These are phyloP conservation scores for Acacia melanoxylon DNA, from an alignment of 306 rosid genomes.

Conservation along the genomic window DNA sequence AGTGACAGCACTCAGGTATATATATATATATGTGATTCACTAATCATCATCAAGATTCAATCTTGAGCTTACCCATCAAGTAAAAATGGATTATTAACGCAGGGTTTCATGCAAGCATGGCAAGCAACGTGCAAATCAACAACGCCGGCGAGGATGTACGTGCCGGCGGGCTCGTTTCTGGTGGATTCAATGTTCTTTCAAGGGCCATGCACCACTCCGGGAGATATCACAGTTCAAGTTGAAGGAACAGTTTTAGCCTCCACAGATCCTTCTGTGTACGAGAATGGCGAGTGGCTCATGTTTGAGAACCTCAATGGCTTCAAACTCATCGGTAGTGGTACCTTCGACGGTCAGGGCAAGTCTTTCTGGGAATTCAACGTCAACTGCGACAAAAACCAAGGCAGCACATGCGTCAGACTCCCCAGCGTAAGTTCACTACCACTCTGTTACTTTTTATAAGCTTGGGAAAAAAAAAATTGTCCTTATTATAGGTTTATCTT, in stretches of 20 bases:
- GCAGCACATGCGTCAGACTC: constrained; percentile 32
- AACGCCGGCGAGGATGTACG: constrained; percentile 35
- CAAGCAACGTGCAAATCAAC: constrained; percentile 48
- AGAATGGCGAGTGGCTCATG: constrained; percentile 55
- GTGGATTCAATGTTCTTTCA: constrained; percentile 48
- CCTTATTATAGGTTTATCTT: too few relatives aligned
- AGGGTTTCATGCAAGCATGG: constrained; percentile 81
- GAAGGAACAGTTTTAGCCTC: constrained; percentile 54
- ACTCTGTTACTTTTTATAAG: too few relatives aligned
- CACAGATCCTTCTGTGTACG: constrained; percentile 45
- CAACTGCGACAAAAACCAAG: constrained; percentile 24
- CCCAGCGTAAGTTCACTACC: constrained; percentile 56
- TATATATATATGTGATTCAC: not conserved
- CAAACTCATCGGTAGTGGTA: constrained; percentile 63
- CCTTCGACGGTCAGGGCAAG: constrained; percentile 74
- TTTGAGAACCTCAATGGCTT: constrained; percentile 56
- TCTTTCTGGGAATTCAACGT: constrained; percentile 38
- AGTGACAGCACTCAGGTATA: constrained; percentile 51
- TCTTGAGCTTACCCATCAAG: not conserved
- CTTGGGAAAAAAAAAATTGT: too few relatives aligned
- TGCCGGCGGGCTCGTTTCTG: constrained; percentile 57
- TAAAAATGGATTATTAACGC: not conserved
- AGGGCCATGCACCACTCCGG: constrained; percentile 65
- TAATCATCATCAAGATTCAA: not conserved
- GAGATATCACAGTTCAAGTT: constrained; percentile 51